phyloP scores from a whole-genome alignment of 768 basidiomycete genomes.

The Suillus brevipes region DNA sequence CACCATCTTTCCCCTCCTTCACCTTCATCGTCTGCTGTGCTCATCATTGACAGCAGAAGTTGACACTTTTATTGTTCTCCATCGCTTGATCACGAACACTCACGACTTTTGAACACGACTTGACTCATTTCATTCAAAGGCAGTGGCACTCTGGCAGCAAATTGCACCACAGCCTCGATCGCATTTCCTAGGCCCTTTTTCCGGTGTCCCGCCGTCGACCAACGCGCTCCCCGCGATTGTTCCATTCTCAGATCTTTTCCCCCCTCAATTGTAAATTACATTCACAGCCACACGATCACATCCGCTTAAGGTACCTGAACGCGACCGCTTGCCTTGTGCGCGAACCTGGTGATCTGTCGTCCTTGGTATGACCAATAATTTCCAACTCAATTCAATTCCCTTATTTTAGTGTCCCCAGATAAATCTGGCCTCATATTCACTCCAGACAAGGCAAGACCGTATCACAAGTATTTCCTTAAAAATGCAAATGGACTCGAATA shows the following conservation, averaged over 20 bases:
- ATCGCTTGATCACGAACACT: constrained; percentile 24
- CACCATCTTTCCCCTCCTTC: constrained; percentile 12
- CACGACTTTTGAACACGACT: constrained; percentile 25
- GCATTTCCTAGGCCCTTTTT: constrained; percentile 3
- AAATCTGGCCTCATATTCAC: constrained; percentile 17
- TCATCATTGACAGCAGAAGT: neutral
- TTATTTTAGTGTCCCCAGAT: constrained; percentile 25
- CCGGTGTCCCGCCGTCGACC: constrained; percentile 10
- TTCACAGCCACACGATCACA: constrained; percentile 36
- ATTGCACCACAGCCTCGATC: constrained; percentile 4
- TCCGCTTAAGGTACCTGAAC: constrained; percentile 29
- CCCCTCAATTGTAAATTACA: constrained; percentile 29
- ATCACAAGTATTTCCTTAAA: constrained; percentile 23
- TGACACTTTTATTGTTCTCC: constrained; percentile 9
- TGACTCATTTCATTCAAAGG: neutral
- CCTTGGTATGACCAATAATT: constrained; percentile 36
- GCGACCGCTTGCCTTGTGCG: constrained; percentile 31
- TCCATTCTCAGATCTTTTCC: constrained; percentile 17
- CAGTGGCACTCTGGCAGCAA: neutral
- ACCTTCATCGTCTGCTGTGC: constrained; percentile 11
- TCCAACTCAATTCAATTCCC: constrained; percentile 35
- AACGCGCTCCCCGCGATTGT: constrained; percentile 21
- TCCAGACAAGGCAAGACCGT: constrained; percentile 11
- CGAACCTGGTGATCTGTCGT: constrained; percentile 24
- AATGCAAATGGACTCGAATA: constrained; percentile 29